Percentiles rank a stretch among this genome's conserved stretches.
These are phyloP conservation scores for Verticillium zaregamsianum DNA, from an alignment of 2,329 filamentous ascomycete genomes.

Conservation along the genomic window DNA sequence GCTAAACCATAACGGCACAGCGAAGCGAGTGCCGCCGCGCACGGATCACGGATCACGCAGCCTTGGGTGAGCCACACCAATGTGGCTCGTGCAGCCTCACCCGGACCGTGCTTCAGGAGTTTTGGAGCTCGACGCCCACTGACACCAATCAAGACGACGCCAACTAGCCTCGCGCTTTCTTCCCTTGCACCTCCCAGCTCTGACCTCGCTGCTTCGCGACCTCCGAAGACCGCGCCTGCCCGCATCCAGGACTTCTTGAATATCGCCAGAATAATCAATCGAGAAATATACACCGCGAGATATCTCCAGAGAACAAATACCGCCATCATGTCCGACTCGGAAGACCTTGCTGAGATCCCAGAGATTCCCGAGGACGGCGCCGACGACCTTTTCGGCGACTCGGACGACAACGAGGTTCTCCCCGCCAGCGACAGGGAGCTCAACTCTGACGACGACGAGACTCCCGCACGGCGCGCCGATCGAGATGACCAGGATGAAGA, in stretches of 20 bases:
- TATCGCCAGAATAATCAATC: background rate
- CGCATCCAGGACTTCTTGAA: background rate
- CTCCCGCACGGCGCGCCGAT: slow-evolving; percentile 13
- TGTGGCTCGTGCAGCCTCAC: background rate
- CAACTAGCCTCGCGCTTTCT: slow-evolving; percentile 7
- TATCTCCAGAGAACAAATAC: background rate
- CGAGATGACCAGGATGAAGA: slow-evolving; percentile 37
- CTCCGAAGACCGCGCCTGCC: background rate
- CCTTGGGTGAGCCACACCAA: background rate
- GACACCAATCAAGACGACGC: background rate
- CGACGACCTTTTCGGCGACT: slow-evolving; percentile 61
- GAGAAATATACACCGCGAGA: background rate
- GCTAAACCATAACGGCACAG: background rate
- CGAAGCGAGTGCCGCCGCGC: background rate
- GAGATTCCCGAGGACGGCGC: slow-evolving; percentile 48
- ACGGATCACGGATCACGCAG: background rate
- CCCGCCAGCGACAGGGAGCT: slow-evolving; percentile 59
- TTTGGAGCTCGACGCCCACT: background rate
- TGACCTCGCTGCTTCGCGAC: background rate
- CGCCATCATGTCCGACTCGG: slow-evolving; percentile 50
- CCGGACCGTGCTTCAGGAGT: background rate
- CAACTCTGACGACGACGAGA: slow-evolving; percentile 44
- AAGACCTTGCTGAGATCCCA: slow-evolving; percentile 44
- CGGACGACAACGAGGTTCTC: slow-evolving; percentile 57
- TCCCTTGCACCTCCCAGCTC: background rate